Conservation (phyloP, 1,284 basidiomycete species). For the Ceratobasidium sp. region DNA sequence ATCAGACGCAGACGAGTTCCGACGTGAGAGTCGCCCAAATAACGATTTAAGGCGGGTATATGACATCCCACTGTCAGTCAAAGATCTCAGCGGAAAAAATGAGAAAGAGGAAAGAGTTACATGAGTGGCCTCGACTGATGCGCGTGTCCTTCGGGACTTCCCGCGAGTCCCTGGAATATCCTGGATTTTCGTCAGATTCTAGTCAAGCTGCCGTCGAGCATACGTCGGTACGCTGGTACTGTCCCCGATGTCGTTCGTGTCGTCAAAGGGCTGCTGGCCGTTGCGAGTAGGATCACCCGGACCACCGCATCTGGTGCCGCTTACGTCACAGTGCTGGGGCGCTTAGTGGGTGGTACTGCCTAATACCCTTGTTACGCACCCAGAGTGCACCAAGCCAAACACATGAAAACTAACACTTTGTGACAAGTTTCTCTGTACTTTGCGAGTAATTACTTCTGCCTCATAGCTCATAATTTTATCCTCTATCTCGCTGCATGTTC, state of each 20-base stretch:
- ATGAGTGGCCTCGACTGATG: slow-evolving; percentile 15
- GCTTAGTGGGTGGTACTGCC: too few relatives aligned
- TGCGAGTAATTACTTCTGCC: too few relatives aligned
- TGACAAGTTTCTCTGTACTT: too few relatives aligned
- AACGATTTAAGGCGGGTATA: slow-evolving; percentile 34
- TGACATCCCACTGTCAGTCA: slow-evolving; percentile 12
- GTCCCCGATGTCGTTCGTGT: neutral
- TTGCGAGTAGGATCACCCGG: neutral
- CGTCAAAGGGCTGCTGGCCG: neutral
- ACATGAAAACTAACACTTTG: too few relatives aligned
- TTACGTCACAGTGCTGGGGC: neutral
- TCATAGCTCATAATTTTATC: too few relatives aligned
- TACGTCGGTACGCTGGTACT: too few relatives aligned
- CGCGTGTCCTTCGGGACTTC: slow-evolving; percentile 14
- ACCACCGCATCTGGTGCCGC: neutral
- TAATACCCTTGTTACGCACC: too few relatives aligned
- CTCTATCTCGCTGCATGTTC: too few relatives aligned
- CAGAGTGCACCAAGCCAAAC: too few relatives aligned
- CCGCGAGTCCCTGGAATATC: neutral
- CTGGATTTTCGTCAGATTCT: neutral
- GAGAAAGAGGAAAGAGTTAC: slow-evolving; percentile 10
- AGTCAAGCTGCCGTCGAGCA: neutral
- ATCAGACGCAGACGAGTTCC: slow-evolving; percentile 32
- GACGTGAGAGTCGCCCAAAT: slow-evolving; percentile 32
- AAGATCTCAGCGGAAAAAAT: neutral